Evolutionary conservation across 495 filamentous ascomycete genomes (phyloP), one percentile per base, ranked within the genome.

Genomic region (Penicillium atrosanguineum): DNA sequence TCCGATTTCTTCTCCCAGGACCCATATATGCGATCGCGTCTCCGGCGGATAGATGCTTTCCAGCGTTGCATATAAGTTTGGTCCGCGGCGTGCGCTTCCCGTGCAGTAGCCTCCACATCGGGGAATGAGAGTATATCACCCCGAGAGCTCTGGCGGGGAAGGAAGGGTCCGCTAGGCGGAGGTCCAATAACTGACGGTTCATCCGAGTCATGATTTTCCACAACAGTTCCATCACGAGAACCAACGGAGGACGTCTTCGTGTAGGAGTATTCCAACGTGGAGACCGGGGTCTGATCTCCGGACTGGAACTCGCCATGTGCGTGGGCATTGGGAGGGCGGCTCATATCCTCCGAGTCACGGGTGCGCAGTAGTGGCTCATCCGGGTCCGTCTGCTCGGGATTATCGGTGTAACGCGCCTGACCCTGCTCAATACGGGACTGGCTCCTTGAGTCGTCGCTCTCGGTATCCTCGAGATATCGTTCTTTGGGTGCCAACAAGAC

Each of bases 401-500:
- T 80, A 55, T 89, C 87, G 50, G 72, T 77, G 69, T 91, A 92
- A 58, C 80, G 69, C 23, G 70, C 71, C 50, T 76, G 78, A 21
- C 88, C 89, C 55, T 85, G 82, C 65, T 91, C 87, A 15, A 86
- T 71, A 5, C 57, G 58, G 7, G 74, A 67, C 14, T 70, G 66
- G 37, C 80, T 23, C 5, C 23, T 77, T 2, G 25, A 53, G 18
- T 79, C 67, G 14, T 72, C 75, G 41, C 83, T 79, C 37, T 86
- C 83, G 18, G 76, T 78, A 55, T 88, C 87, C 52, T 87, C 86
- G n/a, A 72, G 44, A 43, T 69, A 79, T 18, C 67, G 70, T 23
- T 84, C 81, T 52, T 86, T 84, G 3, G 91, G 90, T 15, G 91
- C 91, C 7, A 98, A 77, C 15, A 98, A 74, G 39, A 97, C 83